Percentiles rank a stretch among this genome's conserved stretches.
Conservation (phyloP, 306 rosid genomes). For the Castanopsis chinensis region DNA sequence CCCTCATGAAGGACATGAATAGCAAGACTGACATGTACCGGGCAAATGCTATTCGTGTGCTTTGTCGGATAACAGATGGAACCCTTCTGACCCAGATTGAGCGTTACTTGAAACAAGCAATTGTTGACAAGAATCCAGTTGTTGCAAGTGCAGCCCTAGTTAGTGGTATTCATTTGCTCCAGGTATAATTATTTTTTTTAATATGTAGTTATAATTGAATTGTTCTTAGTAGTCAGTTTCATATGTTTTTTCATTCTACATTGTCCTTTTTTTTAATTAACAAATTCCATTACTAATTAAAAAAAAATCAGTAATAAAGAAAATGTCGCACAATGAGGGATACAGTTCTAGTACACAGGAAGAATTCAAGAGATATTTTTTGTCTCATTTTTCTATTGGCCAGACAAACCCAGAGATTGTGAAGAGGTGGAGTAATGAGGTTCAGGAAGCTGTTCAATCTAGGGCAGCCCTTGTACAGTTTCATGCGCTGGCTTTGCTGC, state of each 20-base stretch:
- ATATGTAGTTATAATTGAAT: no score
- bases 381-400: not conserved
- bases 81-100: conserved; percentile 97
- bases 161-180: conserved; percentile 96
- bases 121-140: conserved; percentile 97
- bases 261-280: not conserved
- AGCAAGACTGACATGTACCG: conserved; percentile 97
- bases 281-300: no score
- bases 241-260: conserved; percentile 5
- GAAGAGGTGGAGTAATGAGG: conserved; percentile 99
- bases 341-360: no score
- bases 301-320: no score
- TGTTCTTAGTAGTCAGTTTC: not conserved
- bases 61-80: conserved; percentile 95
- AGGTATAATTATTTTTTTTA: conserved; percentile 44
- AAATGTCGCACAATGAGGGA: no score
- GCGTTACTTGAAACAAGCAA: conserved; percentile 95
- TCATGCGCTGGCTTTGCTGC: conserved; percentile 91
- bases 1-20: conserved; percentile 99
- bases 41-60: conserved; percentile 98
- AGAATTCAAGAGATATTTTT: no score
- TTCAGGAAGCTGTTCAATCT: conserved; percentile 99
- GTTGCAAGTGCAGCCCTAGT: conserved; percentile 99
- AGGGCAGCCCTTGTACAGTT: conserved; percentile 99
- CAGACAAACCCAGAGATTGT: conserved; percentile 99